A percentile compares a stretch with the other conserved stretches of the same genome.
phyloP scores from a whole-genome alignment of 2,329 filamentous ascomycete genomes.

The Falciphora oryzae region DNA sequence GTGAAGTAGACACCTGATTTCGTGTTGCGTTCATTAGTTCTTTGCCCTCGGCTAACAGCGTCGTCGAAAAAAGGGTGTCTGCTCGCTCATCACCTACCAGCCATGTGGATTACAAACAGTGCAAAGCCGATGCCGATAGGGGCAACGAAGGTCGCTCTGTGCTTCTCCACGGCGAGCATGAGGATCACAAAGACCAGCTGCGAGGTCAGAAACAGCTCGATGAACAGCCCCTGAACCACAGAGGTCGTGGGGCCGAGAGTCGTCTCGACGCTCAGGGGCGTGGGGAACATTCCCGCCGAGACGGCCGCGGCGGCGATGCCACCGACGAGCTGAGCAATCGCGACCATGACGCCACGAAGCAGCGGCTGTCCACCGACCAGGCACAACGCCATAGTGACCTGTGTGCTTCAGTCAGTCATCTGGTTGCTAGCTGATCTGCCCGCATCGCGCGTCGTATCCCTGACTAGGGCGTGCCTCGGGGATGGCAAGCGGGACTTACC shows the following conservation, averaged over 20 bases:
- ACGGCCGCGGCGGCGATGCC: slow-evolving; percentile 55
- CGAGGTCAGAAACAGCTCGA: slow-evolving; percentile 61
- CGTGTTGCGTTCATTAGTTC: neutral
- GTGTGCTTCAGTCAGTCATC: neutral
- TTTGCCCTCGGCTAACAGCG: neutral
- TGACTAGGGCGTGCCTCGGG: neutral
- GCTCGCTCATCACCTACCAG: slow-evolving; percentile 18
- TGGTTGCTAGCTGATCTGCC: neutral
- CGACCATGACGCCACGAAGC: slow-evolving; percentile 43
- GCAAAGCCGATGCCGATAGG: slow-evolving; percentile 67
- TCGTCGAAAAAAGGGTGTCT: neutral
- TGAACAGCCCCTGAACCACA: slow-evolving; percentile 54
- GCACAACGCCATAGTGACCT: slow-evolving; percentile 54
- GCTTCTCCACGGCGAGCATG: slow-evolving; percentile 69
- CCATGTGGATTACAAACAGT: slow-evolving; percentile 55
- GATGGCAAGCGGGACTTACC: slow-evolving; percentile 26
- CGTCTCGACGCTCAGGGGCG: slow-evolving; percentile 46
- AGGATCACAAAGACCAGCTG: slow-evolving; percentile 59
- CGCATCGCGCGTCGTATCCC: neutral
- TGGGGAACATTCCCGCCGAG: slow-evolving; percentile 52
- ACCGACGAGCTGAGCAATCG: slow-evolving; percentile 52
- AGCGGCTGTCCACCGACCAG: slow-evolving; percentile 51
- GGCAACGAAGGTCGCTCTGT: slow-evolving; percentile 64
- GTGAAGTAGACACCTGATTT: slow-evolving; percentile 11
- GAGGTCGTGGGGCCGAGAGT: slow-evolving; percentile 45